phyloP scores from a whole-genome alignment of 164 flowering plant species.

The Magnolia sinica region DNA sequence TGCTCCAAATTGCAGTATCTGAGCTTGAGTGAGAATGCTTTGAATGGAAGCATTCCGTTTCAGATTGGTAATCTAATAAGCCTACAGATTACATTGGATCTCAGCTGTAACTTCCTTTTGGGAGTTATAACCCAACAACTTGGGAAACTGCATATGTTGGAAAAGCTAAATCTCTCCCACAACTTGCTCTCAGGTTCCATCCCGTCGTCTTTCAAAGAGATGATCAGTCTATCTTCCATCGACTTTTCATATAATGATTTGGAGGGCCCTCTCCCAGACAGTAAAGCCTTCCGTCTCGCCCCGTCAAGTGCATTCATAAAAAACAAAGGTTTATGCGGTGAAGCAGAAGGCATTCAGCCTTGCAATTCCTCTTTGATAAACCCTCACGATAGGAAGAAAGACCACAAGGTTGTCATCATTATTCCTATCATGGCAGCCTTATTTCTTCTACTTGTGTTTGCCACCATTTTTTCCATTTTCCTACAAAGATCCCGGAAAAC shows the following conservation, averaged over 20 bases:
- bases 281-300: slow-evolving; percentile 1
- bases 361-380: neutral
- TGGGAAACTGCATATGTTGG: neutral
- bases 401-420: neutral
- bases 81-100: neutral
- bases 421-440: neutral
- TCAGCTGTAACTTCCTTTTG: neutral
- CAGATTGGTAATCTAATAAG: slow-evolving; percentile 5
- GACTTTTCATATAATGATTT: slow-evolving; percentile 17
- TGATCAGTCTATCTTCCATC: neutral
- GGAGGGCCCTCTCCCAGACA: slow-evolving; percentile 8
- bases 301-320: neutral
- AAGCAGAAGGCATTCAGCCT: slow-evolving; percentile 4
- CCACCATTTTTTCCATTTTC: neutral
- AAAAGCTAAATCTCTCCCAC: slow-evolving; percentile 16
- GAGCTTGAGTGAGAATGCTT: slow-evolving; percentile 4
- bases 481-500: neutral
- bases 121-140: slow-evolving; percentile 3
- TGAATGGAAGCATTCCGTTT: slow-evolving; percentile 11
- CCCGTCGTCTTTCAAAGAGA: slow-evolving; percentile 15
- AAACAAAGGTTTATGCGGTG: slow-evolving; percentile 7
- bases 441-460: neutral
- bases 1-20: slow-evolving; percentile 4
- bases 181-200: slow-evolving; percentile 20
- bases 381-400: neutral